phyloP scores from a whole-genome alignment of 164 flowering plant species.

The Umbilicus rupestris region DNA sequence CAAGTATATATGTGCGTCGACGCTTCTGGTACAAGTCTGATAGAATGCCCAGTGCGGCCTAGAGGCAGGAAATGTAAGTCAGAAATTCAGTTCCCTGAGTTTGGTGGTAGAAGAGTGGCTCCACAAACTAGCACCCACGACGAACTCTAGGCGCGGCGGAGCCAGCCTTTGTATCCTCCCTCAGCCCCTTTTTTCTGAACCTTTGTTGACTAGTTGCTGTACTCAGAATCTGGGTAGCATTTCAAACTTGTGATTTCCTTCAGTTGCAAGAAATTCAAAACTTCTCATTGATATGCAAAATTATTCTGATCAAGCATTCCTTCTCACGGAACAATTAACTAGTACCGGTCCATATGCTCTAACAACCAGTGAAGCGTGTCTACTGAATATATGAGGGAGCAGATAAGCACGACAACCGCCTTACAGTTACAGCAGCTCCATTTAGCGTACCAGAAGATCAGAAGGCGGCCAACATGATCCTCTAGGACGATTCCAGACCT shows the following conservation, averaged over 20 bases:
- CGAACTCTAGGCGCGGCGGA: background rate
- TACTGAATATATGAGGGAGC: no score
- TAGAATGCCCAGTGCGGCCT: conserved; percentile 5
- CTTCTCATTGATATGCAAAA: background rate
- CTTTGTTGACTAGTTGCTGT: background rate
- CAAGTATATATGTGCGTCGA: conserved; percentile 3
- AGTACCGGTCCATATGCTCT: no score
- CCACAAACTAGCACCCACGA: background rate
- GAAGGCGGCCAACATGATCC: no score
- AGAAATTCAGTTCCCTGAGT: conserved; percentile 2
- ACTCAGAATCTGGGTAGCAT: background rate
- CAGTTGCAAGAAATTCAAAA: background rate
- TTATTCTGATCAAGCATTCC: no score
- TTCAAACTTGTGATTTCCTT: background rate
- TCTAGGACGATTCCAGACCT: no score
- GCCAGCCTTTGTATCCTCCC: background rate
- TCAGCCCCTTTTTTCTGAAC: background rate
- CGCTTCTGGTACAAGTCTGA: background rate
- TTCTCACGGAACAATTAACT: no score
- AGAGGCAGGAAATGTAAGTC: background rate
- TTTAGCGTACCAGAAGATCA: no score
- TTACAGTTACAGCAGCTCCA: no score
- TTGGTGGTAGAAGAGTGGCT: conserved; percentile 1
- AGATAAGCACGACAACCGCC: no score
- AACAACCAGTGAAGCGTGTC: no score